Base-by-base conservation (phyloP, 2,329 filamentous ascomycete species). In the Fonsecaea pedrosoi region DNA sequence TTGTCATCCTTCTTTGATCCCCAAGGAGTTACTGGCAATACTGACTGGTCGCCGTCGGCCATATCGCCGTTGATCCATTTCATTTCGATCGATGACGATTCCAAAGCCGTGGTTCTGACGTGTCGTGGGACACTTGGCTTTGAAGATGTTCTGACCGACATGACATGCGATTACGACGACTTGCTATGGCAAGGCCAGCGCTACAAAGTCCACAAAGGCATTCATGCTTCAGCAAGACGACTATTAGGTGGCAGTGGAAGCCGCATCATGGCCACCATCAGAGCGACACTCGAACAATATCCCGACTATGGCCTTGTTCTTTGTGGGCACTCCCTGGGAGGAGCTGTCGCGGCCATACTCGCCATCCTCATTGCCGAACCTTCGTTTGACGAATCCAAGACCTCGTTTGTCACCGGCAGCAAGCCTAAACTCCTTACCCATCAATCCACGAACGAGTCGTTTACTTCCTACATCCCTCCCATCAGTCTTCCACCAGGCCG, bases 201-300 rank as follows among this genome's bases (percentile, higher is more conserved):
- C 0, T 91, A 90, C 79, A 87, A 89, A 70, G 89, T 92, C 0
- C 90, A 92, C 77, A 91, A 91, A 75, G 90, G 90, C 13, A 88
- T 92, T 62, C 89, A 91, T 74, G 89, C 89, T 0, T 91, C 89
- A 1, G 90, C 90, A 3, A 83, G 86, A 21, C 85, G 89, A 10
- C 82, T 92, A 0, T 79, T 92, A 0, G 66, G 72, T 48, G 89
- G 89, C 8, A 87, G 85, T 55, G 89, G 90, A 57, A 88, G 88
- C 0, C 83, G 86, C 32, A 88, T 92, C 1, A 82, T 92, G 68
- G 81, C 86, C 53, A 91, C 87, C 0, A 83, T 92, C 18, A 86
- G 86, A 73, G 84, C 87, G 34, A 88, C 89, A 0, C 79, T 92
- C 1, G 84, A 88, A 45, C 86, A 89, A 70, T 89, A 90, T 69